Evolutionary conservation across 202 grass and related monocot species (phyloP), one percentile per base, ranked within the genome.

Genomic region (Digitaria exilis): DNA sequence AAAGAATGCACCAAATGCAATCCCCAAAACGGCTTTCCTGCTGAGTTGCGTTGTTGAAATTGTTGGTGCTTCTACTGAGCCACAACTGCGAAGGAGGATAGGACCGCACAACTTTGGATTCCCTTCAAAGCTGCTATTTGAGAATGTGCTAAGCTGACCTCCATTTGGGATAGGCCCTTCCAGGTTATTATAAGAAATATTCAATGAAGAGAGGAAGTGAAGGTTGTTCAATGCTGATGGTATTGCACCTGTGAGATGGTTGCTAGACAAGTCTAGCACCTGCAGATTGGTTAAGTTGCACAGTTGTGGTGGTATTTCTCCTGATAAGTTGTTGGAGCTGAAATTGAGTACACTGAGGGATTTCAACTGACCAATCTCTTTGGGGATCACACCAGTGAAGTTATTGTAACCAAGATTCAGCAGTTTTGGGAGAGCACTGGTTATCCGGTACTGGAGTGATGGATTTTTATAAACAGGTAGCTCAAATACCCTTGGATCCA

Each of bases 281-380:
- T 92, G 78, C 65, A 97, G 77, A 61, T 84, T 91, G 9, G 69
- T 91, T 12, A 97, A 75, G 43, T 66, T 81, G 60, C 84, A 46
- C 24, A 91, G 31, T 4, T 78, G 51, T 5, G 12, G 49, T 4
- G 95, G 95, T 56, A 97, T 93, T 0, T 75, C 49, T 63, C 92
- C 95, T 6, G 86, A 82, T 60, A 97, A 85, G n/a, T 44, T 82
- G 56, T 97, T 94, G 13, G n/a, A 69, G 34, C 90, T 89, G 64
- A 97, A 62, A 83, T 94, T 64, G 56, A 97, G 80, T 37, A 77
- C 37, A 54, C 10, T 25, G 4, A 97, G 88, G 16, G 11, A 31
- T 84, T 43, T 87, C 71, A 94, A 63, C 5, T 44, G 67, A 78
- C 84, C 71, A 24, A 94, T 91, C 37, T 92, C 75, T 26, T 51